Evolutionary conservation across 148 eudicot species (phyloP).

Genomic region (Polygonum aviculare): DNA sequence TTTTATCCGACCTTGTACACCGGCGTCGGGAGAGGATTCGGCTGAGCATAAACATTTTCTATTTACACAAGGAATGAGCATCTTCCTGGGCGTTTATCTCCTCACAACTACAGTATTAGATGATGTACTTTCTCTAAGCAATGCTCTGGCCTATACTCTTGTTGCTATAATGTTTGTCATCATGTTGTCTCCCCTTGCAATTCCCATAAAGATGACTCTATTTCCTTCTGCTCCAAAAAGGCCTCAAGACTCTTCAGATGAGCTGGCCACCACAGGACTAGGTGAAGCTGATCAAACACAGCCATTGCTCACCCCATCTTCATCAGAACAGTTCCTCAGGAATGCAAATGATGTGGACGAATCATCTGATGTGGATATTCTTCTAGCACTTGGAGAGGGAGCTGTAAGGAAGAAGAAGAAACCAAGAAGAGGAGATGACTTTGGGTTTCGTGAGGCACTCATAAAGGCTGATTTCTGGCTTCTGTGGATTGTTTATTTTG

Average conservation of each 20-base stretch:
- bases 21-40: slow-evolving; percentile 64
- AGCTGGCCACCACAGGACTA: slow-evolving; percentile 19
- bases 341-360: slow-evolving; percentile 47
- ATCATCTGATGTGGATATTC: slow-evolving; percentile 48
- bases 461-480: slow-evolving; percentile 98
- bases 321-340: slow-evolving; percentile 28
- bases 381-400: slow-evolving; percentile 77
- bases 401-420: slow-evolving; percentile 73
- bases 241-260: slow-evolving; percentile 28
- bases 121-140: slow-evolving; percentile 24
- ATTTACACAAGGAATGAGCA: slow-evolving; percentile 64
- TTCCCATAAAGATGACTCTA: slow-evolving; percentile 87
- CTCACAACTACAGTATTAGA: slow-evolving; percentile 52
- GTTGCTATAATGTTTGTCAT: slow-evolving; percentile 58
- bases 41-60: slow-evolving; percentile 60
- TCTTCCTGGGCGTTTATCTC: slow-evolving; percentile 57
- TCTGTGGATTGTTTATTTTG: slow-evolving; percentile 65
- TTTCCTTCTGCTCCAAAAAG: slow-evolving; percentile 38
- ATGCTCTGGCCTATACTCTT: slow-evolving; percentile 39
- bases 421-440: slow-evolving; percentile 87
- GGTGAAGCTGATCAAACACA: slow-evolving; percentile 21
- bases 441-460: slow-evolving; percentile 60
- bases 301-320: slow-evolving; percentile 36
- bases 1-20: slow-evolving; percentile 69
- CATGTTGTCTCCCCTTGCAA: slow-evolving; percentile 75